Base-by-base conservation (phyloP, 2,329 filamentous ascomycete species). In the Fusarium sororula region DNA sequence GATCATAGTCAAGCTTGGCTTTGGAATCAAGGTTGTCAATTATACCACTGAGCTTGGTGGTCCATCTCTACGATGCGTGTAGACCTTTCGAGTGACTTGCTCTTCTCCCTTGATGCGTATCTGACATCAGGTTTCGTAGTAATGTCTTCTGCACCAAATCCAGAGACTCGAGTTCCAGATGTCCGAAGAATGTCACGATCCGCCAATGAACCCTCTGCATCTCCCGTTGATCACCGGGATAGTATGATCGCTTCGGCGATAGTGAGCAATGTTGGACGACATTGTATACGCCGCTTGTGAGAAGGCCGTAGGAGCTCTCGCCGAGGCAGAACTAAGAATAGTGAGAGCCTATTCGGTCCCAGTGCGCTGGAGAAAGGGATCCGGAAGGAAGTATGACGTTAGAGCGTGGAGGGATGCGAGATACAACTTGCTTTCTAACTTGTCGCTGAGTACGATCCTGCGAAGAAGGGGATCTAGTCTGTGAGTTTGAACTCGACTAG, bases 341-440 rank as follows among this genome's bases (percentile, higher is more conserved):
- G 75, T 70, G 0, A 91, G 73, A 0, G 88, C 87, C 51, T 87
- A 78, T 70, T 91, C 89, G 0, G 87, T 89, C 0, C 90, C 90
- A 1, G 88, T 91, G 10, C 79, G 78, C 0, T 74, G 53, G 0
- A 85, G 88, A 1, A 90, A 80, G 0, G 79, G 80, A 71, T 91
- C 89, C 0, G 86, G 85, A 0, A 89, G 78, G 32, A 83, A 87
- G 55, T 84, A 83, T 0, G 88, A 87, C 0, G 89, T 91, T 0
- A 90, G 63, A 0, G 86, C 88, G 68, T 91, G 89, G 0, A 91
- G 77, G 35, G 87, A 87, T 14, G 81, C 81, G 1, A 89, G 79
- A 24, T 85, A 83, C 0, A 92, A 79, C 58, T 87, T 88, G 77
- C 87, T 88, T 17, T 85, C 82, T 0, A 90, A 53, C 18, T 81